phyloP scores from a whole-genome alignment of 306 rosid genomes.

The Rosa persica region DNA sequence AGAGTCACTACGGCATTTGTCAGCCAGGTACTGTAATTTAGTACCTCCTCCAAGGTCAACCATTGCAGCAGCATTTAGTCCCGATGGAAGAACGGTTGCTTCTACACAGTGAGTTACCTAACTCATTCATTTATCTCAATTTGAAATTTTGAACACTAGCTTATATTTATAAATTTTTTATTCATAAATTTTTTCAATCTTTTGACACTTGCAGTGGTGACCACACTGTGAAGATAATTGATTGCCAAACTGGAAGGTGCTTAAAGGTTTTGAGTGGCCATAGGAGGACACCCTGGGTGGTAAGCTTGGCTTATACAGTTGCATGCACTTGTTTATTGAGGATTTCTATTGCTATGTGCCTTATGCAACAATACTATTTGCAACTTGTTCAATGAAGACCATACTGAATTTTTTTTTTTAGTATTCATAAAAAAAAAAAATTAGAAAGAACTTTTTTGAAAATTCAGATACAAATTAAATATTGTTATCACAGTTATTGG shows the following conservation, averaged over 20 bases:
- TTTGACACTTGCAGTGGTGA: constrained; percentile 70
- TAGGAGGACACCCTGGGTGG: constrained; percentile 99
- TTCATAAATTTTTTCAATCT: neutral
- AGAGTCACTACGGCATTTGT: constrained; percentile 71
- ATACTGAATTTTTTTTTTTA: neutral
- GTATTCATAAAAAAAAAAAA: neutral
- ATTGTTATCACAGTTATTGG: neutral
- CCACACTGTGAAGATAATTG: constrained; percentile 90
- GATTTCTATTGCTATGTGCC: neutral
- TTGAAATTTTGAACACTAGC: neutral
- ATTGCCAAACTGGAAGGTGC: constrained; percentile 81
- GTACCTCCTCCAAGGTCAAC: constrained; percentile 94
- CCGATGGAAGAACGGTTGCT: constrained; percentile 87
- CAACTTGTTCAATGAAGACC: neutral
- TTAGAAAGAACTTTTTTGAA: neutral
- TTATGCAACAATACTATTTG: neutral
- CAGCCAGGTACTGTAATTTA: constrained; percentile 86
- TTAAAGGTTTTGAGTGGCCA: constrained; percentile 81
- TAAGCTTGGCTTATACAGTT: constrained; percentile 41
- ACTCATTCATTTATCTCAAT: neutral
- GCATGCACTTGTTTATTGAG: neutral
- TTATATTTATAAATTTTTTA: neutral
- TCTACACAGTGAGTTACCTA: constrained; percentile 77
- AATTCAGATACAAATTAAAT: neutral
- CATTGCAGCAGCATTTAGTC: constrained; percentile 96